These are phyloP conservation scores for Ambrosiella beaveri DNA, from an alignment of 2,329 filamentous ascomycete genomes.

Conservation along the genomic window DNA sequence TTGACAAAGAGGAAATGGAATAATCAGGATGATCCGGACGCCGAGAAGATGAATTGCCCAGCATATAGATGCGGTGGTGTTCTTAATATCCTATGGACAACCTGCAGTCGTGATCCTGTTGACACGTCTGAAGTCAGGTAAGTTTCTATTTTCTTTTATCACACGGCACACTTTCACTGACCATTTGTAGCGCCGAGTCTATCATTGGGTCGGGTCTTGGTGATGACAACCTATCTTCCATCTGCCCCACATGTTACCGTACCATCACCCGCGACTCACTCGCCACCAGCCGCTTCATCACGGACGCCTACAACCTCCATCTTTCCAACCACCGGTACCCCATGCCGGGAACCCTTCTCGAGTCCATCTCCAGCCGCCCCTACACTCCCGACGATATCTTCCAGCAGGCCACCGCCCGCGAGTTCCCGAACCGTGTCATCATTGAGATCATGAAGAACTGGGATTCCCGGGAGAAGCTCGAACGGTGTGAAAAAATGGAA, in stretches of 20 bases:
- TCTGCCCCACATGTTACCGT: conserved; percentile 34
- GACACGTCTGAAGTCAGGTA: conserved; percentile 2
- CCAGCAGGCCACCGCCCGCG: conserved; percentile 17
- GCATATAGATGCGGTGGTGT: conserved; percentile 24
- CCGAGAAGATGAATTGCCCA: conserved; percentile 38
- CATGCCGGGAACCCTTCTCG: conserved; percentile 52
- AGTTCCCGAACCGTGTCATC: conserved; percentile 33
- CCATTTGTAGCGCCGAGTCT: background rate
- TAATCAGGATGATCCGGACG: conserved; percentile 32
- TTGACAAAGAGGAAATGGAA: conserved; percentile 39
- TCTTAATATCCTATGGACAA: conserved; percentile 42
- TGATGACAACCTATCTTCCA: conserved; percentile 33
- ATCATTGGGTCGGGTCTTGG: conserved; percentile 39
- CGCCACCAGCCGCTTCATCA: conserved; percentile 42
- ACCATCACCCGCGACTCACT: conserved; percentile 40
- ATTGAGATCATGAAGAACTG: background rate
- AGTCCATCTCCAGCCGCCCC: conserved; percentile 33
- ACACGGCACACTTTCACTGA: background rate
- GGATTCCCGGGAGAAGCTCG: background rate
- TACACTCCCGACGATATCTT: conserved; percentile 1
- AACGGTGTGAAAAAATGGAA: background rate
- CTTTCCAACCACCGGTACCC: conserved; percentile 27
- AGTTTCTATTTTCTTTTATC: background rate
- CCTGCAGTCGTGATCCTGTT: conserved; percentile 22
- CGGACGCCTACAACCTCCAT: conserved; percentile 32